phyloP scores from a whole-genome alignment of 805 yeast species.

The Henningerozyma blattae region DNA sequence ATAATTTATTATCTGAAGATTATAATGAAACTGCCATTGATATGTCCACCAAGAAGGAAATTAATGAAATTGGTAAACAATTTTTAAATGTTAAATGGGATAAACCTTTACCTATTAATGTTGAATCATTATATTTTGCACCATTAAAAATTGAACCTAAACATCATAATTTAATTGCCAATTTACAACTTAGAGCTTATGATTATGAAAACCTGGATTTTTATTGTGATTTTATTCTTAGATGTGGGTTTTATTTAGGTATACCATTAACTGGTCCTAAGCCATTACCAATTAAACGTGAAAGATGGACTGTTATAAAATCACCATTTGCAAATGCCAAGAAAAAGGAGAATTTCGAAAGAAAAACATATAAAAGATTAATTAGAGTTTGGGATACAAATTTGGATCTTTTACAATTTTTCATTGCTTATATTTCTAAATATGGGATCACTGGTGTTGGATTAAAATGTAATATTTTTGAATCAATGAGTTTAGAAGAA shows the following conservation, averaged over 20 bases:
- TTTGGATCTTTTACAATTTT: constrained; percentile 71
- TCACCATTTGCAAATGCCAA: constrained; percentile 93
- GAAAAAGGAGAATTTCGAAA: constrained; percentile 85
- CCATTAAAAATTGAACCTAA: constrained; percentile 60
- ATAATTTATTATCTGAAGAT: too few species aligned
- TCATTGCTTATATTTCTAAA: constrained; percentile 68
- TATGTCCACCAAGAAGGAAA: not conserved
- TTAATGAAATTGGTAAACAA: not conserved
- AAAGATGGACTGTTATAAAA: constrained; percentile 87
- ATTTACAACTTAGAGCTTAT: constrained; percentile 58
- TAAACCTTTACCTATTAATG: constrained; percentile 73
- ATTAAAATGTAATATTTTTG: constrained; percentile 58
- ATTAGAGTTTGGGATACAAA: constrained; percentile 75
- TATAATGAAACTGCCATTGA: not conserved
- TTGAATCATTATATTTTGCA: constrained; percentile 67
- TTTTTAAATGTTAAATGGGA: too few species aligned
- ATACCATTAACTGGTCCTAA: constrained; percentile 73
- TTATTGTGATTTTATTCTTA: constrained; percentile 71
- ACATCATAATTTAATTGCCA: constrained; percentile 72
- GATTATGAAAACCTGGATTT: constrained; percentile 61
- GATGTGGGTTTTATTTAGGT: constrained; percentile 85
- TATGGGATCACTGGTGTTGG: constrained; percentile 75
- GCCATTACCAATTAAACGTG: constrained; percentile 56
- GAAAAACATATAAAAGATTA: constrained; percentile 68
- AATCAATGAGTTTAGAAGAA: constrained; percentile 28